Base-by-base conservation (phyloP, 164 flowering plant genomes). In the Cinnamomum chago region DNA sequence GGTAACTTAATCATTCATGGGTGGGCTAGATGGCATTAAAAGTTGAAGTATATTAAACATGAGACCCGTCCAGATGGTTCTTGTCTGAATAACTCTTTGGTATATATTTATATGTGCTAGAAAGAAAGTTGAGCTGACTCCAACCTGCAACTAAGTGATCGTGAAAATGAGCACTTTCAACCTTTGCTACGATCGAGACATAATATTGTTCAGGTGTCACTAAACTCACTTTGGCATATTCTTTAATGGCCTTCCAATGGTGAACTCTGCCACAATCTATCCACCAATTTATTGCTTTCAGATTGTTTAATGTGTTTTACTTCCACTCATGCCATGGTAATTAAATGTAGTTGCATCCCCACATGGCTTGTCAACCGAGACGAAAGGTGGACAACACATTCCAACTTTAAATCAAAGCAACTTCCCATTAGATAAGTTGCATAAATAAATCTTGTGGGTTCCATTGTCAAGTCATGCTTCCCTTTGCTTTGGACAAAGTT, bases 381-480 rank as follows among this genome's bases (percentile, higher is more conserved):
- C 27, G 14, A 25, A 25, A 64, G 67, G 33, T n/a, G 28, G 67
- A 25, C 27, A 24, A 64, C 67, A 25, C 67, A 25, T 23, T 64
- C 67, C 24, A 64, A 64, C 67, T 64, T 64, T 64, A 10, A 64
- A 9, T 14, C 67, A 64, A 64, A 64, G 67, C 67, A 64, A 64
- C 67, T 64, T 64, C 33, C 27, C 14, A n/a, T 64, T 22, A 64
- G 67, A 64, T 64, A 24, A 64, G 27, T 64, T 64, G 12, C 67
- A 64, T 23, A 7, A 18, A 60, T 23, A 18, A 64, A 25, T 64
- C 33, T 24, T 64, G 67, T 64, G 67, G 28, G 67, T 64, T 64
- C 24, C 28, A 64, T 64, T 23, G 15, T 64, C 28, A 5, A 64
- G 28, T 64, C 67, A 64, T 64, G 27, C 67, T 25, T 64, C 67